phyloP scores from a whole-genome alignment of 2,329 filamentous ascomycete genomes.

The Xylariaceae sp. region DNA sequence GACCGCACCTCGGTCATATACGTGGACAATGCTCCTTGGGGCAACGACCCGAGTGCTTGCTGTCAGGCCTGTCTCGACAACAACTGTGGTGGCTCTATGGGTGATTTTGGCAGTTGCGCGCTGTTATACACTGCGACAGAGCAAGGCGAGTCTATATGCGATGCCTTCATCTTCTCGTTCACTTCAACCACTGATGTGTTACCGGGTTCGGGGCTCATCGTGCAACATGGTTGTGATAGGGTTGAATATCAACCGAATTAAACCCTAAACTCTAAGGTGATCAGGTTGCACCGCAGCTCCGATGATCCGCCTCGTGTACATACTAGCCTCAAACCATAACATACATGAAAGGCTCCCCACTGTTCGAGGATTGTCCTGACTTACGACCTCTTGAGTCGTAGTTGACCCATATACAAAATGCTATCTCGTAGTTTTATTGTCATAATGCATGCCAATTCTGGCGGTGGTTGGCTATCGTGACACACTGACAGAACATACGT shows the following conservation, averaged over 20 bases:
- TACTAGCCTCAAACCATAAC: too few relatives aligned
- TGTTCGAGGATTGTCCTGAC: too few relatives aligned
- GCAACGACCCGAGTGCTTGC: conserved; percentile 30
- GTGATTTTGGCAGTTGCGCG: conserved; percentile 23
- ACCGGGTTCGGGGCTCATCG: conserved; percentile 30
- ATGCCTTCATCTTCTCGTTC: conserved; percentile 32
- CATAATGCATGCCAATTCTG: too few relatives aligned
- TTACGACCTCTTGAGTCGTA: too few relatives aligned
- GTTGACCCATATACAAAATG: too few relatives aligned
- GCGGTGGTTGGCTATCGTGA: too few relatives aligned
- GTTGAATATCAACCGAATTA: conserved; percentile 9
- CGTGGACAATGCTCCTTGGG: conserved; percentile 22
- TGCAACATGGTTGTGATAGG: conserved; percentile 27
- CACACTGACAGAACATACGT: too few relatives aligned
- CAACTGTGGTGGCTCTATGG: conserved; percentile 31
- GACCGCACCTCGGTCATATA: conserved; percentile 29
- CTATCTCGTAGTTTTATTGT: too few relatives aligned
- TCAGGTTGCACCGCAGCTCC: too few relatives aligned
- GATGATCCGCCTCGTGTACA: background rate
- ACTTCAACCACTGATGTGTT: conserved; percentile 20
- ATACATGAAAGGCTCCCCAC: too few relatives aligned
- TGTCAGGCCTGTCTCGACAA: conserved; percentile 41
- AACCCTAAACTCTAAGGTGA: background rate
- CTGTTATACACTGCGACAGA: conserved; percentile 30
- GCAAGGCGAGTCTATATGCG: conserved; percentile 27